Base-by-base conservation (phyloP, 1,284 basidiomycete genomes). In the Trichosporon inkin region DNA sequence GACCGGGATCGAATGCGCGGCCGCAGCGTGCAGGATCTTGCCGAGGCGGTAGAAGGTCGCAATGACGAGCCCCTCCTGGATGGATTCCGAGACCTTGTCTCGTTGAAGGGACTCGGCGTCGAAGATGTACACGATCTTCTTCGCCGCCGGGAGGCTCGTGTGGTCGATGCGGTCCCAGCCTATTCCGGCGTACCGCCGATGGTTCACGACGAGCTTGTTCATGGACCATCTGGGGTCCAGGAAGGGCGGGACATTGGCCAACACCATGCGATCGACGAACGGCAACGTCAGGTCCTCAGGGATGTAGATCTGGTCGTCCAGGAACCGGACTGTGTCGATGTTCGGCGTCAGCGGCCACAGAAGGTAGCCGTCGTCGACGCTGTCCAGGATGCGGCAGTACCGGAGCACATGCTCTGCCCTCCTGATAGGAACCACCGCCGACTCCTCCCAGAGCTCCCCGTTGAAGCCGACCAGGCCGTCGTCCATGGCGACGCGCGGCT, bases 21-120 rank as follows among this genome's bases (percentile, higher is more conserved):
- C 65, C 3, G 64, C 58, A 0, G 65, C 63, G 24, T 67, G 65
- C 1, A 63, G 65, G 13, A 63, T 35, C 47, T 64, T 62, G 44
- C 64, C 65, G 37, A 67, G 63, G 3, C 61, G 62, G 34, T 67
- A 63, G 49, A 62, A 67, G 51, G 57, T 60, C 22, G 61, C 17
- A 22, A 44, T 44, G 40, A 44, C 19, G 10, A 44, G 13, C 4
- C 40, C 40, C 10, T 22, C 40, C 2, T 5, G 5, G 40, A 22
- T 6, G 40, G 20, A 1, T 19, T 13, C 11, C 14, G 40, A 11
- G 20, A 13, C 20, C 22, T 19, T 2, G 10, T 19, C 22, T 44
- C 22, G 20, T 41, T 19, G 8, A 6, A 44, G 40, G 13, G 19
- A 5, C 11, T 44, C 40, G 40, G 40, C 4, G 20, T 44, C 40